Percentiles rank a stretch among this genome's conserved stretches.
Evolutionary conservation across 1,284 basidiomycete genomes (phyloP).

Genomic region (Ganoderma boninense): DNA sequence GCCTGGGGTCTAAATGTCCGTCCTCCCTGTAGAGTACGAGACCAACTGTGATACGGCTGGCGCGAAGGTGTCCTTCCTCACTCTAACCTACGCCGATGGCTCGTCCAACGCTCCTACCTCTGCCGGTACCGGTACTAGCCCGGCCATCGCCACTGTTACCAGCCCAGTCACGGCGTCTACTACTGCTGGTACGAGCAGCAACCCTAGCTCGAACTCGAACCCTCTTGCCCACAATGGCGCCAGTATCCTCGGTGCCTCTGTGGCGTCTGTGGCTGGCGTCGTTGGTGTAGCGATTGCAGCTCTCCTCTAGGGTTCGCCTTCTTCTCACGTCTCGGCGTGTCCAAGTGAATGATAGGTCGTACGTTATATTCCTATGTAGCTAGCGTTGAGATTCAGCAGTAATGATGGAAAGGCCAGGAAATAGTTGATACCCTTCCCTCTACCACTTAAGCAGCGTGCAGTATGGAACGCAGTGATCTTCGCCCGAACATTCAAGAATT

Average conservation of each 20-base stretch:
- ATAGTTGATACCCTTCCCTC: too few relatives aligned
- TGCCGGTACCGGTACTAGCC: not conserved
- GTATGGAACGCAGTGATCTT: too few relatives aligned
- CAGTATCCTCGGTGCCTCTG: not conserved
- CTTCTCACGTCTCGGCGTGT: not conserved
- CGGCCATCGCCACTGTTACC: conserved; percentile 1
- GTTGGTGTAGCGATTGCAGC: not conserved
- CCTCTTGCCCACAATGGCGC: not conserved
- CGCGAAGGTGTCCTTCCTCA: not conserved
- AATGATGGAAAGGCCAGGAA: too few relatives aligned
- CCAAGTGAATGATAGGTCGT: not conserved
- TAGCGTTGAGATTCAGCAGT: too few relatives aligned
- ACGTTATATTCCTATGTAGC: not conserved
- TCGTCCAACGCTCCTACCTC: not conserved
- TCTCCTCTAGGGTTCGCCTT: not conserved
- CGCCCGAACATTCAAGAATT: too few relatives aligned
- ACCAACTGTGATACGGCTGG: not conserved
- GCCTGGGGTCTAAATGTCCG: not conserved
- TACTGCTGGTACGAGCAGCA: not conserved
- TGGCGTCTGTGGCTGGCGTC: not conserved
- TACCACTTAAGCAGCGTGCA: too few relatives aligned
- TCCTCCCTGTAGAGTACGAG: not conserved
- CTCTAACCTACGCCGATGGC: not conserved
- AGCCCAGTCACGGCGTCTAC: not conserved
- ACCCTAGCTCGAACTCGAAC: not conserved